Evolutionary conservation across 2,329 filamentous ascomycete genomes (phyloP), one percentile per base, ranked within the genome.

Genomic region (Aspergillus sp.): DNA sequence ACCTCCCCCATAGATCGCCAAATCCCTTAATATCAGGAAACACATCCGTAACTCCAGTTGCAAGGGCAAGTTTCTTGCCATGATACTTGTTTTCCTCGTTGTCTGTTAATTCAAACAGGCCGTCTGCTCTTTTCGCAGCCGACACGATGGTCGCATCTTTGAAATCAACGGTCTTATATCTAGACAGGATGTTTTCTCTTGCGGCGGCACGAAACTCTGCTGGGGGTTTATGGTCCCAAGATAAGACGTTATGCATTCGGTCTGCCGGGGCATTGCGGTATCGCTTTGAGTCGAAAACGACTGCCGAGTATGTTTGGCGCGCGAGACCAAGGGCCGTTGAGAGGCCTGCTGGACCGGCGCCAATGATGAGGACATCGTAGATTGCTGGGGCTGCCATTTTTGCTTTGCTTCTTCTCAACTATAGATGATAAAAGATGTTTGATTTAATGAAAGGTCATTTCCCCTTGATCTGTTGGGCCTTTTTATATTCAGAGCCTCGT

Each of bases 41-140:
- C 0, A 84, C 63, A 62, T 88, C 86, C 24, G 67, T 70, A 0
- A 83, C 76, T 0, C 86, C 86, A 0, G 75, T 84, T 0, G 83
- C 85, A 0, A 89, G 70, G 0, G 85, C 80, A 1, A 89, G 55
- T 60, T 84, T 87, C 51, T 76, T 76, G 0, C 84, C 84, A 10
- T 70, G 63, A 65, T 80, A 87, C 0, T 65, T 67, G 2, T 70
- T 65, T 0, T 82, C 83, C 0, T 72, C 39, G 1, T 68, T 73
- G 59, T 85, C 84, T 2, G 61, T 65, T 10, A 75, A 71, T 58
- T 77, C 69, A 58, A 80, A 81, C 16, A 56, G 11, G 1, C 39
- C 49, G 2, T 49, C 61, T 5, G 68, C 63, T 9, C 67, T 61
- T 29, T 58, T 47, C 7, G 20, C 10, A 14, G 63, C 63, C 22